A percentile compares a stretch with the other conserved stretches of the same genome.
Conservation (phyloP, 2,329 filamentous ascomycete species). For the Stemphylium beticola region DNA sequence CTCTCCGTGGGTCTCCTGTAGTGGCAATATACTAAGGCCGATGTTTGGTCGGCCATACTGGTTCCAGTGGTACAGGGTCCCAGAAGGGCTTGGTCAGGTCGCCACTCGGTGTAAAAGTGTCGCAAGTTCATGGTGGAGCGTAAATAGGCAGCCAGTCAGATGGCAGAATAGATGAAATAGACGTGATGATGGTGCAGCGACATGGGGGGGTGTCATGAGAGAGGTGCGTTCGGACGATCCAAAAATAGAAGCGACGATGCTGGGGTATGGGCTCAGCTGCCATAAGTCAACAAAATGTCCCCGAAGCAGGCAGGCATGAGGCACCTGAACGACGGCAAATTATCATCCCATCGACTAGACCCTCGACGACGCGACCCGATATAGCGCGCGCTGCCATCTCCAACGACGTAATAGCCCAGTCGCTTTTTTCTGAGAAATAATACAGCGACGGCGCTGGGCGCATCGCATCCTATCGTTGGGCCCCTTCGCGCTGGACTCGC, state of each 20-base stretch:
- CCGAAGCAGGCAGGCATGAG: conserved; percentile 29
- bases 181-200: conserved; percentile 21
- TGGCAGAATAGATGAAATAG: background rate
- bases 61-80: background rate
- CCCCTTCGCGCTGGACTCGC: conserved; percentile 26
- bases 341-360: conserved; percentile 25
- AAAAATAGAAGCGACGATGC: conserved; percentile 25
- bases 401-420: conserved; percentile 7
- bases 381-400: conserved; percentile 8
- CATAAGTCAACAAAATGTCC: conserved; percentile 34
- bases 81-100: background rate
- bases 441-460: conserved; percentile 33
- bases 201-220: conserved; percentile 14
- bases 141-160: conserved; percentile 13
- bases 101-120: conserved; percentile 4
- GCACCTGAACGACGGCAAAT: conserved; percentile 36
- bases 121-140: conserved; percentile 5
- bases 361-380: conserved; percentile 20
- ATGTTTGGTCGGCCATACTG: conserved; percentile 4
- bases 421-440: background rate
- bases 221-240: conserved; percentile 14
- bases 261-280: conserved; percentile 18
- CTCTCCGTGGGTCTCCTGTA: background rate
- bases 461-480: conserved; percentile 37
- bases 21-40: conserved; percentile 3